These are phyloP conservation scores for Penicillium sclerotigenum DNA, from an alignment of 2,329 filamentous ascomycete species.

Conservation along the genomic window DNA sequence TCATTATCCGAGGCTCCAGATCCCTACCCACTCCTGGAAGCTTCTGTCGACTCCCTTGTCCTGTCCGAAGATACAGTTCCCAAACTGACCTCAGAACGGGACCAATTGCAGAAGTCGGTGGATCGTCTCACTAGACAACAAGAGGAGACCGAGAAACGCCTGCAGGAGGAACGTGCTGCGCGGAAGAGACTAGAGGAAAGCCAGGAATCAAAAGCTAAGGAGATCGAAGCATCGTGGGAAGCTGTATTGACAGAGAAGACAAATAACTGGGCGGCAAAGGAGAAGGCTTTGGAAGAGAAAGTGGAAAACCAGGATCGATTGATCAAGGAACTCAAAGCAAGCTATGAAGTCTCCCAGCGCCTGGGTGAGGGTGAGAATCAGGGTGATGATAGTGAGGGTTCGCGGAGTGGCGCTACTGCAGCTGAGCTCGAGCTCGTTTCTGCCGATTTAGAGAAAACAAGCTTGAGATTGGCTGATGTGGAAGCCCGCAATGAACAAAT, in stretches of 20 bases:
- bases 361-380: slow-evolving; percentile 68
- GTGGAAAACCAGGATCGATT: slow-evolving; percentile 89
- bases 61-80: slow-evolving; percentile 89
- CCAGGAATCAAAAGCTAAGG: slow-evolving; percentile 77
- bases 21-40: slow-evolving; percentile 92
- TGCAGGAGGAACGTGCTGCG: slow-evolving; percentile 73
- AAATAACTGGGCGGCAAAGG: slow-evolving; percentile 94
- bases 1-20: slow-evolving; percentile 93
- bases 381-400: slow-evolving; percentile 61
- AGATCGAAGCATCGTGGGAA: slow-evolving; percentile 84
- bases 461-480: slow-evolving; percentile 79
- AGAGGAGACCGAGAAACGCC: slow-evolving; percentile 73
- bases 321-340: slow-evolving; percentile 92
- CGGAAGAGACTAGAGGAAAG: slow-evolving; percentile 73
- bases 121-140: slow-evolving; percentile 72
- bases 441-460: slow-evolving; percentile 87
- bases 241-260: slow-evolving; percentile 89
- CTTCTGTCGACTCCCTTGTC: slow-evolving; percentile 90
- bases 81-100: slow-evolving; percentile 82
- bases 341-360: slow-evolving; percentile 91
- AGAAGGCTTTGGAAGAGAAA: slow-evolving; percentile 87
- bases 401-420: slow-evolving; percentile 67
- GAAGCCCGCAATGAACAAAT: slow-evolving; percentile 94
- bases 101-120: slow-evolving; percentile 77
- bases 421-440: slow-evolving; percentile 93